Evolutionary conservation across 441 rosid species (phyloP).

Genomic region (Jatropha multifida): DNA sequence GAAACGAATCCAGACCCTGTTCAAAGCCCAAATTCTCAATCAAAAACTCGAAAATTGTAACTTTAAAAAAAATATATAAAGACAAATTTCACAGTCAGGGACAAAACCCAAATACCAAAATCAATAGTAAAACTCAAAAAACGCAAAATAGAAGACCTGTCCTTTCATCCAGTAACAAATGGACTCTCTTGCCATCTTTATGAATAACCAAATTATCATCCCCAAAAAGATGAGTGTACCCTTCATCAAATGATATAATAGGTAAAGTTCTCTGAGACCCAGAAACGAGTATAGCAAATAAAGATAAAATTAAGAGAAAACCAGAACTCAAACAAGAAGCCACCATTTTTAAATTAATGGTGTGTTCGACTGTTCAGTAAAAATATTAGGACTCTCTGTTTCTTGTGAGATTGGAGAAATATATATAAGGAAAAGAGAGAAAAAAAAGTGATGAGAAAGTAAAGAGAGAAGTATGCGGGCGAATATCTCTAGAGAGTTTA

Average conservation of each 20-base stretch:
- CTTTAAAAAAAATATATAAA: background rate
- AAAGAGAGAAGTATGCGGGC: background rate
- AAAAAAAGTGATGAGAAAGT: background rate
- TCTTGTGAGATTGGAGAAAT: background rate
- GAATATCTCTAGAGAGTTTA: background rate
- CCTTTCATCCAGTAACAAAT: slow-evolving; percentile 76
- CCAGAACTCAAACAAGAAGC: slow-evolving; percentile 19
- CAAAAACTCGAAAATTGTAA: background rate
- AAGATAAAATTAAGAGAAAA: slow-evolving; percentile 29
- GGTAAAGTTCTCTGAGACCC: slow-evolving; percentile 55
- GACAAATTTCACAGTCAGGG: background rate
- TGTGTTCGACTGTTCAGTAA: background rate
- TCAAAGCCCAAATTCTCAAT: slow-evolving; percentile 9
- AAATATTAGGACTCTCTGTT: slow-evolving; percentile 1
- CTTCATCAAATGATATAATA: slow-evolving; percentile 75
- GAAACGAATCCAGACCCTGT: slow-evolving; percentile 99
- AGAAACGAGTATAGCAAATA: slow-evolving; percentile 42
- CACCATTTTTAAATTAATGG: slow-evolving; percentile 19
- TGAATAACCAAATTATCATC: slow-evolving; percentile 72
- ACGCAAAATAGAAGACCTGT: slow-evolving; percentile 51
- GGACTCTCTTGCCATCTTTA: slow-evolving; percentile 82
- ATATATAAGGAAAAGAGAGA: slow-evolving; percentile 1
- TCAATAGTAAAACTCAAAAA: background rate
- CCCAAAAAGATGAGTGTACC: slow-evolving; percentile 87
- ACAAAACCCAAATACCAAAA: background rate